These are phyloP conservation scores for Angomonas deanei DNA, from an alignment of 208 protist genomes.

Conservation along the genomic window DNA sequence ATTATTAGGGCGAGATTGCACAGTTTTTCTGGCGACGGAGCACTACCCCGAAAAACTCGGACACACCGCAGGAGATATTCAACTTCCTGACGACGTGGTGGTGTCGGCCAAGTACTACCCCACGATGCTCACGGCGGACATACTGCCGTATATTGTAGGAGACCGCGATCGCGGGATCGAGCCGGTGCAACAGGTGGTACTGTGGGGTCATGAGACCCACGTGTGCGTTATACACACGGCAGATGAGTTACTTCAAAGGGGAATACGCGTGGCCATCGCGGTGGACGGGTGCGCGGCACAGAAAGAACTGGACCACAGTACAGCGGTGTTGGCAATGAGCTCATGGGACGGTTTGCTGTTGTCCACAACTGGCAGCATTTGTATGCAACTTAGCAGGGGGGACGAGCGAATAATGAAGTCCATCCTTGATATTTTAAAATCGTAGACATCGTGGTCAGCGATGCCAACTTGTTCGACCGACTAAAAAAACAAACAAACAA, in stretches of 20 bases:
- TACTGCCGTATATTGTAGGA: constrained; percentile 27
- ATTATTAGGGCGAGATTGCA: constrained; percentile 17
- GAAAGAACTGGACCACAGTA: constrained; percentile 16
- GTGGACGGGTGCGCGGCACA: constrained; percentile 46
- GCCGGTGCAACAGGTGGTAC: constrained; percentile 62
- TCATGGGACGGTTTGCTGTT: constrained; percentile 36
- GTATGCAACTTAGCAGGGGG: constrained; percentile 33
- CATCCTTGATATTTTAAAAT: constrained; percentile 17
- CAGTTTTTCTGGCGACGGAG: constrained; percentile 46
- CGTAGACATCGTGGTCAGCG: no score
- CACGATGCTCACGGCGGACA: constrained; percentile 41
- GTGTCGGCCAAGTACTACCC: constrained; percentile 39
- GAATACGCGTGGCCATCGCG: constrained; percentile 49
- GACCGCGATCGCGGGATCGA: constrained; percentile 19
- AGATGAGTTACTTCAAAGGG: constrained; percentile 43
- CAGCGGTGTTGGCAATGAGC: constrained; percentile 26
- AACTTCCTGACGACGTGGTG: constrained; percentile 25
- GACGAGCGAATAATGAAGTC: constrained; percentile 19
- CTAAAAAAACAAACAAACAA: no score
- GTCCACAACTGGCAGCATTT: constrained; percentile 16
- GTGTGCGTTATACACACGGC: constrained; percentile 65
- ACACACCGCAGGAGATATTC: constrained; percentile 20
- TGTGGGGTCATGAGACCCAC: constrained; percentile 72
- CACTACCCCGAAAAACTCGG: constrained; percentile 44
- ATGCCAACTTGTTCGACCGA: no score